Evolutionary conservation across 2,329 filamentous ascomycete genomes (phyloP), one percentile per base, ranked within the genome.

Genomic region (Dactylellina cionopaga): DNA sequence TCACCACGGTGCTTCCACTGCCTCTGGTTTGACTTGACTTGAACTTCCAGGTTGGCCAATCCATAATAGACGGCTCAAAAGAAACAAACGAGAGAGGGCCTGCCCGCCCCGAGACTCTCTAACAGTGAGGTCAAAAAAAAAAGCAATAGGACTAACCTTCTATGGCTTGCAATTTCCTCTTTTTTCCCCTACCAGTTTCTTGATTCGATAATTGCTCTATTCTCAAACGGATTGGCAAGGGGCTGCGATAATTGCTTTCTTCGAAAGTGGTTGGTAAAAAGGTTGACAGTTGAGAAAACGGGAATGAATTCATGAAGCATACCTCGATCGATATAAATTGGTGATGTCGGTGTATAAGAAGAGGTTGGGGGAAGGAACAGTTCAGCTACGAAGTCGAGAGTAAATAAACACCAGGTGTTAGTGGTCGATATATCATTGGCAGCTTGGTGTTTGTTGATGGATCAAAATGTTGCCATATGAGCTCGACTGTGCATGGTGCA

Each of bases 131-230:
- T n/a, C n/a, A n/a, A n/a, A n/a, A n/a, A 58, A 71, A 71, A 71
- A 71, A 71, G 66, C 66, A 71, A 71, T 41, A 39, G 33, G 15
- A 71, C 66, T 71, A 71, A 71, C 66, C 66, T 71, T 56, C 55
- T 71, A 41, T 71, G 58, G 66, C 56, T 58, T 71, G 66, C 29
- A 71, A 71, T 71, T 71, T 71, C 66, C 66, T 71, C 66, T 71
- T 71, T 71, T 64, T 71, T 58, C 66, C 66, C 66, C 64, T 71
- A 71, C 58, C 56, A 64, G 66, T 71, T 71, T 71, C 66, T 71
- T 71, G 66, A 71, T 71, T 71, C 59, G 66, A 63, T 41, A 41
- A 47, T 35, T 63, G 51, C 62, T 44, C 51, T 51, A 27, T 56
- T 66, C 52, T 66, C 62, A 66, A 66, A 66, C 62, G 60, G 56